Base-by-base conservation (phyloP, 768 basidiomycete genomes). In the Lactarius vividus region DNA sequence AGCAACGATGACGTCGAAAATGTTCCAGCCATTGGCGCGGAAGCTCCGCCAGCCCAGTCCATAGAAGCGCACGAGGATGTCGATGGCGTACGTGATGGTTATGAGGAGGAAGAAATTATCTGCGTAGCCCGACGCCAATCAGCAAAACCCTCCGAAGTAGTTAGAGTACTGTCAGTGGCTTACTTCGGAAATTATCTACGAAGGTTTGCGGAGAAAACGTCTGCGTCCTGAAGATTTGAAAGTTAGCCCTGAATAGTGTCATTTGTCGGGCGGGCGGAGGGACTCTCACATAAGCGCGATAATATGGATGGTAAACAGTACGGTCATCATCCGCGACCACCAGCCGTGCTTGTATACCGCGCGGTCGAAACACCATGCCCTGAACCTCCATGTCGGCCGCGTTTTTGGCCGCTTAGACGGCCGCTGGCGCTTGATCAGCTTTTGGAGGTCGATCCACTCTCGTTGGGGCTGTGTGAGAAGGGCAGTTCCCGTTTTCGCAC, bases 371-470 rank as follows among this genome's bases (percentile, higher is more conserved):
- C 96, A 98, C 95, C 96, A 98, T 26, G 83, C 80, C 60, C 89
- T 82, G 35, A 94, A 71, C 0, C 71, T 68, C 66, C 76, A 81
- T 0, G 75, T 76, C 0, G 94, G 94, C 20, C 82, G 80, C 18
- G 65, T 73, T 59, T 84, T 82, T 0, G 96, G 96, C 29, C 93
- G 79, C 72, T 90, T 91, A 0, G 94, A 92, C 1, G 96, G 95
- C 28, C 84, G 83, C 73, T 97, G 94, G 26, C 93, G 87, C 63
- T 82, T 88, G 75, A 98, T 88, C 57, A 96, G 81, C 73, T 93
- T 95, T 69, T 93, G 86, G 26, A 98, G 77, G 75, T 97, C 94
- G 64, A 95, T 91, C 96, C 96, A 98, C 74, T 94, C 93, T 62
- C 90, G 81, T 71, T 98, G 96, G 18, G 94, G 82, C 63, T 88